phyloP scores from a whole-genome alignment of 495 filamentous ascomycete species.

The Daldinia loculata region DNA sequence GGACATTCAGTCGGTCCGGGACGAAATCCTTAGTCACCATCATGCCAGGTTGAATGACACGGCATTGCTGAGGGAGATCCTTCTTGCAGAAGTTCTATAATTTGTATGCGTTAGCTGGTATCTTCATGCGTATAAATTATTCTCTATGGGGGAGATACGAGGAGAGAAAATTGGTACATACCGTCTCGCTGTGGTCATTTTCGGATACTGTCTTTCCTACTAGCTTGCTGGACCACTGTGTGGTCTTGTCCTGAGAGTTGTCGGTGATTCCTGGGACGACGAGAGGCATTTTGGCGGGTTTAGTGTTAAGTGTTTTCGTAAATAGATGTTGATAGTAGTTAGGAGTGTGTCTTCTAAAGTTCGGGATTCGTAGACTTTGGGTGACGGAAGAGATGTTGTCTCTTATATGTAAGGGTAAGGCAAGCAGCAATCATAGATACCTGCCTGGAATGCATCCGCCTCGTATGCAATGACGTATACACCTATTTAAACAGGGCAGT shows the following conservation, averaged over 20 bases:
- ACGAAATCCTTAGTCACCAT: slow-evolving; percentile 57
- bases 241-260: slow-evolving; percentile 61
- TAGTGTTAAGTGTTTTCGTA: background rate
- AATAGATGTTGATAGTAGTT: background rate
- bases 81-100: slow-evolving; percentile 75
- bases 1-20: slow-evolving; percentile 70
- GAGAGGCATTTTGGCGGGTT: slow-evolving; percentile 76
- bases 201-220: slow-evolving; percentile 73
- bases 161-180: slow-evolving; percentile 31
- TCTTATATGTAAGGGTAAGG: background rate
- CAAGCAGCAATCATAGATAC: background rate
- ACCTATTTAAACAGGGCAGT: slow-evolving; percentile 5
- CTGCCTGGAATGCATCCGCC: slow-evolving; percentile 3
- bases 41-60: slow-evolving; percentile 72
- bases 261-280: slow-evolving; percentile 75
- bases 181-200: slow-evolving; percentile 53
- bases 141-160: too few relatives aligned
- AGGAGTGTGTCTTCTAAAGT: background rate
- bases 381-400: background rate
- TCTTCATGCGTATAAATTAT: background rate
- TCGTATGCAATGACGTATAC: slow-evolving; percentile 39
- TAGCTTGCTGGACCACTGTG: slow-evolving; percentile 76
- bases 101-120: slow-evolving; percentile 16
- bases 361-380: background rate
- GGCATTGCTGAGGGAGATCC: slow-evolving; percentile 73